Conservation (phyloP, 176 grass and related monocot species). For the Bonia amplexicaulis region DNA sequence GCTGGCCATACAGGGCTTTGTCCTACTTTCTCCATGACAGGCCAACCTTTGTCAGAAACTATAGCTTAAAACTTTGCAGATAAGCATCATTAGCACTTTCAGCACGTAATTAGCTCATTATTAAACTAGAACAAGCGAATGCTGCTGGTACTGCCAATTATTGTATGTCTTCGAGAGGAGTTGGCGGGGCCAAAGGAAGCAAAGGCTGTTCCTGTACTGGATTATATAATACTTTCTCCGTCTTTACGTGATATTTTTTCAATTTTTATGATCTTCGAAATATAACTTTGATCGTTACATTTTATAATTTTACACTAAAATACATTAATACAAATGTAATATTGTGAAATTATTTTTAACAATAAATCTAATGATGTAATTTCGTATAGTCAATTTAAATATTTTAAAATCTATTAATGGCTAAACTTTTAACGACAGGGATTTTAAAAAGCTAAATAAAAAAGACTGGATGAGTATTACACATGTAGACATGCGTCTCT, state of each 20-base stretch:
- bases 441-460: too few species aligned
- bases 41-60: slow-evolving; percentile 37
- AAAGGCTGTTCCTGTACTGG: not conserved
- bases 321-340: too few species aligned
- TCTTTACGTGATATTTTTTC: too few species aligned
- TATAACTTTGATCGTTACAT: too few species aligned
- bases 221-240: not conserved
- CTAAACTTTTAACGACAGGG: too few species aligned
- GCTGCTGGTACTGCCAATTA: slow-evolving; percentile 19
- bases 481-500: slow-evolving; percentile 39
- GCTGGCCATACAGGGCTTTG: slow-evolving; percentile 31
- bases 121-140: slow-evolving; percentile 31
- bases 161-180: slow-evolving; percentile 12
- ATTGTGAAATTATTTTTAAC: too few species aligned
- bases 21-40: slow-evolving; percentile 22
- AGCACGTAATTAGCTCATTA: slow-evolving; percentile 24
- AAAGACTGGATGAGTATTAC: not conserved
- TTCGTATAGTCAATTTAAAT: too few species aligned
- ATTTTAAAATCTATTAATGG: too few species aligned
- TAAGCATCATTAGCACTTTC: slow-evolving; percentile 44
- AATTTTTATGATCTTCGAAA: too few species aligned
- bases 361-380: too few species aligned
- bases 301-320: too few species aligned
- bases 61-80: slow-evolving; percentile 28
- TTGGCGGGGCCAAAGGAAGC: slow-evolving; percentile 10